Evolutionary conservation across 1,139 yeast species (phyloP).

Genomic region (Debaryomyces subglobosus): DNA sequence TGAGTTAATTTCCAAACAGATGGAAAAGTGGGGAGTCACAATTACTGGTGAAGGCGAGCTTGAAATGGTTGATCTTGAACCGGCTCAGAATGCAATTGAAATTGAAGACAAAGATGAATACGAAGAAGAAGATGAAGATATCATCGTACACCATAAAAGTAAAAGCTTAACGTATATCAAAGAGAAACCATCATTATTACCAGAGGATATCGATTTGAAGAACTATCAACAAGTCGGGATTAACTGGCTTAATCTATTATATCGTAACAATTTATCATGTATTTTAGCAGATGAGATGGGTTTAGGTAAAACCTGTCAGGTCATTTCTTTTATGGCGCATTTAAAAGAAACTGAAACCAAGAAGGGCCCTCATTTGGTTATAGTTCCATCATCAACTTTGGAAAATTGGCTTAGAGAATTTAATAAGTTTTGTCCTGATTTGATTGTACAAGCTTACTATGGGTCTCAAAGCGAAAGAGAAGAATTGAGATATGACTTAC

Average conservation of each 20-base stretch:
- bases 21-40: slow-evolving; percentile 84
- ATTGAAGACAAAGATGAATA: slow-evolving; percentile 28
- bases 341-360: slow-evolving; percentile 90
- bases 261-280: slow-evolving; percentile 79
- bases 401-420: slow-evolving; percentile 98
- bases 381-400: slow-evolving; percentile 94
- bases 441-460: slow-evolving; percentile 88
- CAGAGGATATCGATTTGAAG: slow-evolving; percentile 69
- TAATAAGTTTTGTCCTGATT: slow-evolving; percentile 78
- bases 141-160: slow-evolving; percentile 24
- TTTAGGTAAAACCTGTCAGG: slow-evolving; percentile 95
- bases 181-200: slow-evolving; percentile 68
- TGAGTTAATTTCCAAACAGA: slow-evolving; percentile 65
- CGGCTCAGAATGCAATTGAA: slow-evolving; percentile 28
- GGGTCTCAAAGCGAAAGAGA: slow-evolving; percentile 86
- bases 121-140: slow-evolving; percentile 39
- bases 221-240: slow-evolving; percentile 94
- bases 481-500: slow-evolving; percentile 73
- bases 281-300: slow-evolving; percentile 99
- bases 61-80: slow-evolving; percentile 29
- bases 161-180: slow-evolving; percentile 55
- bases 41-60: slow-evolving; percentile 64
- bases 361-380: slow-evolving; percentile 92
- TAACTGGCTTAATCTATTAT: slow-evolving; percentile 86
- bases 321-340: slow-evolving; percentile 96